Base-by-base conservation (phyloP, 495 filamentous ascomycete genomes). In the Hypoxylon rickii region DNA sequence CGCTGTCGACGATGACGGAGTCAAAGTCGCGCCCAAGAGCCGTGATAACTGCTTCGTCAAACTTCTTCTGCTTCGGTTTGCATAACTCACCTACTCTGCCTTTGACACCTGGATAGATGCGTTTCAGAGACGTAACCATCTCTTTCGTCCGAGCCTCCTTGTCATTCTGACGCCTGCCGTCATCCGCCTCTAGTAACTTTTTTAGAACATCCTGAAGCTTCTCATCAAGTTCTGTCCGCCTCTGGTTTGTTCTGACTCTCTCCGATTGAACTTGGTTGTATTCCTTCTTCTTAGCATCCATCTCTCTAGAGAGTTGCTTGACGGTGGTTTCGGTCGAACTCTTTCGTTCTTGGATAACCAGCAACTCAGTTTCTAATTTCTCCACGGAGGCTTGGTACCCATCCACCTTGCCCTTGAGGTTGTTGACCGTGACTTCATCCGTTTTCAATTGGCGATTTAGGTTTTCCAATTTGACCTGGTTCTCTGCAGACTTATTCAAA, bases 11-110 rank as follows among this genome's bases (percentile, higher is more conserved):
- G 49, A 99, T 83, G 41, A 99, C 86, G 8, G 92, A 87, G 64
- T 97, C 93, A 61, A 96, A 95, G 58, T 97, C 87, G 26, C 91
- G 86, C 24, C 95, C 94, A 19, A 99, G 81, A 11, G 96, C 90
- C 15, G 89, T 96, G 67, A 87, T 90, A 45, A 97, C 89, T 21
- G 94, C 94, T 58, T 91, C 89, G 61, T 92, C 88, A 59, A 86
- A 97, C 65, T 97, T 97, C 70, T 93, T 96, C 73, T 96, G 89
- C 71, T 94, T 96, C 2, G 94, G 92, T 59, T 90, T 90, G 78
- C 94, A 97, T 13, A 97, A 83, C 64, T 97, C 91, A 54, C 90
- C 89, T 44, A 97, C 83, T 33, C 92, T 86, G 5, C 94, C 94
- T 43, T 87, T 89, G 24, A 97, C 94, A 43, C 92, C 93, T 0